These are phyloP conservation scores for Pelargonium nanum DNA, from an alignment of 345 rosid species.

Conservation along the genomic window DNA sequence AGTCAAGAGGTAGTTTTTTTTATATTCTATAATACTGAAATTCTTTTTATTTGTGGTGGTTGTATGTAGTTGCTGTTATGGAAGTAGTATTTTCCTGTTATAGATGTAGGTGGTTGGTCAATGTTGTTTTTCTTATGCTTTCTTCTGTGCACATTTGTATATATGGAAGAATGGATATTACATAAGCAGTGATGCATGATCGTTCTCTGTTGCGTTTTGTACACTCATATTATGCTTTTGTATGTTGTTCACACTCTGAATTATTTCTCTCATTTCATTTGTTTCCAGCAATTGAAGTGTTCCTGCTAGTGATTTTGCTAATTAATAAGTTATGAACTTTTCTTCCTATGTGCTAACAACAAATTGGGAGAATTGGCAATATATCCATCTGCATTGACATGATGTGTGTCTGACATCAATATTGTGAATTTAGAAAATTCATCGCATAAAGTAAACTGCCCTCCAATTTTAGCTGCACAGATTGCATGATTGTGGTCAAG, in stretches of 20 bases:
- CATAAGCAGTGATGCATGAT: not conserved
- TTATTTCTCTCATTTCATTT: not conserved
- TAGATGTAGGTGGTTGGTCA: not conserved
- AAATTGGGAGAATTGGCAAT: too few species aligned
- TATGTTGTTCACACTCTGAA: not conserved
- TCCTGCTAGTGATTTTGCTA: too few species aligned
- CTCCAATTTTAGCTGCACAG: too few species aligned
- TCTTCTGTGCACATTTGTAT: not conserved
- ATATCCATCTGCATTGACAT: too few species aligned
- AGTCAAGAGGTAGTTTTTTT: slow-evolving; percentile 69
- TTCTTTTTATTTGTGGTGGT: not conserved
- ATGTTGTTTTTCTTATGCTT: too few species aligned
- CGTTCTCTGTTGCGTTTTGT: not conserved
- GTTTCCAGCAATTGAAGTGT: not conserved
- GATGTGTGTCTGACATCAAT: too few species aligned
- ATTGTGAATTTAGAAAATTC: too few species aligned
- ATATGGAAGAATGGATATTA: not conserved
- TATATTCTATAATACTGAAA: not conserved
- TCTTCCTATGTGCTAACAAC: too few species aligned
- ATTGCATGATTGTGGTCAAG: too few species aligned
- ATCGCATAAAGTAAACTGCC: too few species aligned
- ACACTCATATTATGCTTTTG: not conserved
- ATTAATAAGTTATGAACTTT: too few species aligned
- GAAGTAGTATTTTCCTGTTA: not conserved
- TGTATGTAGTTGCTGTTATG: not conserved